Conservation (phyloP, 805 yeast genomes). For the Cyberlindnera mrakii region DNA sequence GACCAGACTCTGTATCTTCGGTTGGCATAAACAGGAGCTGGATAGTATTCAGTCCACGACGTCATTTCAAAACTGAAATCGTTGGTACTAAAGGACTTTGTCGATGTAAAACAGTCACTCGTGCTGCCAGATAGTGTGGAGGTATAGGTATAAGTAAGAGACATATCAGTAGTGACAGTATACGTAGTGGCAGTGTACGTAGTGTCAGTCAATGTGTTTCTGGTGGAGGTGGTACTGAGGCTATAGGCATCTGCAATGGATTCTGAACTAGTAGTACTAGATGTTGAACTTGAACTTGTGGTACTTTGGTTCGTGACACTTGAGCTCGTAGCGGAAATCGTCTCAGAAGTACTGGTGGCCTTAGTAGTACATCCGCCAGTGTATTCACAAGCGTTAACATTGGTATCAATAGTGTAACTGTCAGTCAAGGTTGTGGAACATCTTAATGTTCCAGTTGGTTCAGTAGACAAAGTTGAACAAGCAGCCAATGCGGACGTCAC, state of each 20-base stretch:
- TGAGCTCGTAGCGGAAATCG: too few species aligned
- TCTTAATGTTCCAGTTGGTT: slow-evolving; percentile 28
- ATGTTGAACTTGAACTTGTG: too few species aligned
- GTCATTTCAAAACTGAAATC: slow-evolving; percentile 3
- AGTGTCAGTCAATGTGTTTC: too few species aligned
- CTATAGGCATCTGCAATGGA: too few species aligned
- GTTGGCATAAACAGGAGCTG: neutral
- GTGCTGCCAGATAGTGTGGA: too few species aligned
- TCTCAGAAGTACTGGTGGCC: neutral
- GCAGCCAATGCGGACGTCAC: slow-evolving; percentile 22
- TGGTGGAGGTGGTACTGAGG: too few species aligned
- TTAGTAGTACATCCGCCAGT: slow-evolving; percentile 6
- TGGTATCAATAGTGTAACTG: slow-evolving; percentile 5
- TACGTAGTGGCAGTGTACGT: too few species aligned
- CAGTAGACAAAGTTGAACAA: slow-evolving; percentile 22
- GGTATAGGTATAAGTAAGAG: too few species aligned
- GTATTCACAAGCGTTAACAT: slow-evolving; percentile 5
- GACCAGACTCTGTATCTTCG: slow-evolving; percentile 6
- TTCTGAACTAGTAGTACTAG: too few species aligned
- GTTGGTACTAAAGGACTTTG: neutral
- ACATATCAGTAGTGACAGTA: too few species aligned
- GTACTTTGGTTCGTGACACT: too few species aligned
- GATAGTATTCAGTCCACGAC: slow-evolving; percentile 6
- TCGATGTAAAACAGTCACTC: slow-evolving; percentile 8
- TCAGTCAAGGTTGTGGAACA: slow-evolving; percentile 16